Base-by-base conservation (phyloP, 371 early-diverging fungal species). In the Apophysomyces variabilis region DNA sequence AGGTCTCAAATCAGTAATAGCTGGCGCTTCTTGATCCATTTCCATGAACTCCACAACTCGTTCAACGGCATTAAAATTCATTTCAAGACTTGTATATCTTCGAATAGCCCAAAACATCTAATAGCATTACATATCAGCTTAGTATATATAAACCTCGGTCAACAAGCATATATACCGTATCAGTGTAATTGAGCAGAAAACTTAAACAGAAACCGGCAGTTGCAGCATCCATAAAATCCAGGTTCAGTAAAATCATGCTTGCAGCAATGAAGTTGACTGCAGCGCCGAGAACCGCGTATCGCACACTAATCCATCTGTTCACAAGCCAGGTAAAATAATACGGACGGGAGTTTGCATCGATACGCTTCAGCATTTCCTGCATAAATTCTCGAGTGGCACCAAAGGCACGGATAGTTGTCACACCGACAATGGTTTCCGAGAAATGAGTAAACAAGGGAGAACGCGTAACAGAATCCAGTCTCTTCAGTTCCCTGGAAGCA, bases 251-350 rank as follows among this genome's bases (percentile, higher is more conserved):
- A 60, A 84, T 79, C 36, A 74, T 77, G 26, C 72, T 44, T 9
- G 89, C 90, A 32, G 90, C 79, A 38, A 66, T 14, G 47, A 92
- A 86, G 41, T 88, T 80, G 36, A 95, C 85, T 5, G 82, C 9
- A 0, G 91, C 85, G 18, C 90, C 87, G 39, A 86, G 78, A 7
- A 88, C 36, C n/a, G 91, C 90, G 16, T 88, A 85, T 3, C 96
- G 89, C 32, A 90, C 71, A 65, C 83, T 83, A 36, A 94, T 82
- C 96, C 96, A 95, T 39, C 93, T 85, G 78, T 92, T 93, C 61
- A 88, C 85, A 26, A 85, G 85, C 89, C 93, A 93, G 43, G 86
- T 45, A 61, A 80, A 84, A 60, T 87, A 92, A 68, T 80, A 90
- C 6, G 92, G 85, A 7, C 91, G 72, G 66, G 89, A 82, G 73